Base-by-base conservation (phyloP, 2,329 filamentous ascomycete species). In the Alternaria ventricosa region DNA sequence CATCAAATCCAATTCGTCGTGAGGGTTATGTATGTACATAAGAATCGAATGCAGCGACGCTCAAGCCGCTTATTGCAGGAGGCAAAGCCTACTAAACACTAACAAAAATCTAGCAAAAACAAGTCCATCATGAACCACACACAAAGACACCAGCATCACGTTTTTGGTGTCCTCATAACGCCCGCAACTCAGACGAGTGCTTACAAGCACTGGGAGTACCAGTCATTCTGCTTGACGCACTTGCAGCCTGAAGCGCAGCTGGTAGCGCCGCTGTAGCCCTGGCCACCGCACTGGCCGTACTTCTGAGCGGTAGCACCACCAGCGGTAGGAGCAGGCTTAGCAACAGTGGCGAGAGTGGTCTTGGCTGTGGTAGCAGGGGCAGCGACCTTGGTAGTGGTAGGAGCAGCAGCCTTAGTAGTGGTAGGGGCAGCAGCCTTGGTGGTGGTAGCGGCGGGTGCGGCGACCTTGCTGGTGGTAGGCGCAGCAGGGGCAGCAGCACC, bases 231-330 rank as follows among this genome's bases (percentile, higher is more conserved):
- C 23, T 72, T 69, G 33, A 74, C 74, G 75, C 84, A 85, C 8
- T 73, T 75, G 23, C 63, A 65, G 28, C 83, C 83, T 27, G 74
- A 61, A 6, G 75, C 78, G 57, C 83, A 85, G 12, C 64, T 57
- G 5, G 78, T 82, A 6, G 80, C 51, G 18, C 83, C 84, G 2
- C 71, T 79, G 69, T 73, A 84, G 55, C 76, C 78, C 11, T 72
- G 71, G 18, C 84, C 84, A 69, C 84, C 84, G 68, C 83, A 85
- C 74, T 84, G 83, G 4, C 76, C 79, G 63, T 78, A 84, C 43
- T 72, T 75, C 55, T 65, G 66, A 33, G 71, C 75, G n/a, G 69
- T 55, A 13, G 61, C 75, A 60, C 60, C 67, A 18, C 59, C 55
- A 12, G 66, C 55, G 23, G 70, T 71, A 51, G 70, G 54, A 33